phyloP scores from a whole-genome alignment of 257 asterid genomes.

The Dorcoceras hygrometricum region DNA sequence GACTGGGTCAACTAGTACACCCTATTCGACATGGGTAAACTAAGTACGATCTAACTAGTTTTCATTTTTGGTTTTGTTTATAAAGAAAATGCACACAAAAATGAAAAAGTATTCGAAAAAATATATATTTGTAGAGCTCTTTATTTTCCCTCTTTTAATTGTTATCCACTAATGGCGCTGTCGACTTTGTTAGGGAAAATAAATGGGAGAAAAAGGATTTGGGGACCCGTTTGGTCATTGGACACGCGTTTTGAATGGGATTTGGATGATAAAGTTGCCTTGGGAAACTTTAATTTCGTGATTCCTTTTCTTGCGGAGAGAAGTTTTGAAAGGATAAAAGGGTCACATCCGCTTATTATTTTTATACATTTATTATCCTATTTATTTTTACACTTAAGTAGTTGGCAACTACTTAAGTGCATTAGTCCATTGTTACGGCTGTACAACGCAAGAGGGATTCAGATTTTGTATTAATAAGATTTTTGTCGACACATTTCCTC shows the following conservation, averaged over 20 bases:
- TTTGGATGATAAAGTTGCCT: neutral
- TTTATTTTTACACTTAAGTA: too few relatives aligned
- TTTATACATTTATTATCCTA: neutral
- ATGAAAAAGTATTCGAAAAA: too few relatives aligned
- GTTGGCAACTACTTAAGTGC: slow-evolving; percentile 14
- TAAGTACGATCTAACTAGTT: neutral
- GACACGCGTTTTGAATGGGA: slow-evolving; percentile 25
- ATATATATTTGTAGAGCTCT: too few relatives aligned
- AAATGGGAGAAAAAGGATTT: neutral
- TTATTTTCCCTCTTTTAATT: neutral
- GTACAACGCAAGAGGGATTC: slow-evolving; percentile 28
- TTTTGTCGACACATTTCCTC: slow-evolving; percentile 1
- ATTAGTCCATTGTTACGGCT: slow-evolving; percentile 32
- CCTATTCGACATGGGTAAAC: neutral
- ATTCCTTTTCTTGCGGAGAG: neutral
- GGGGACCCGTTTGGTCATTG: slow-evolving; percentile 27
- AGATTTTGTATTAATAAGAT: slow-evolving; percentile 30
- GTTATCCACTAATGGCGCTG: slow-evolving; percentile 8
- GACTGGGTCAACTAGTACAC: neutral
- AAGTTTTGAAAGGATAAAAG: neutral
- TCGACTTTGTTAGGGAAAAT: slow-evolving; percentile 7
- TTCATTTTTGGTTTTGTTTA: neutral
- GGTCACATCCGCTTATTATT: slow-evolving; percentile 17
- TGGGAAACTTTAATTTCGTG: neutral
- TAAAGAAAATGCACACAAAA: too few relatives aligned